Evolutionary conservation across 495 filamentous ascomycete species (phyloP).

Genomic region (Delitschia confertaspora): DNA sequence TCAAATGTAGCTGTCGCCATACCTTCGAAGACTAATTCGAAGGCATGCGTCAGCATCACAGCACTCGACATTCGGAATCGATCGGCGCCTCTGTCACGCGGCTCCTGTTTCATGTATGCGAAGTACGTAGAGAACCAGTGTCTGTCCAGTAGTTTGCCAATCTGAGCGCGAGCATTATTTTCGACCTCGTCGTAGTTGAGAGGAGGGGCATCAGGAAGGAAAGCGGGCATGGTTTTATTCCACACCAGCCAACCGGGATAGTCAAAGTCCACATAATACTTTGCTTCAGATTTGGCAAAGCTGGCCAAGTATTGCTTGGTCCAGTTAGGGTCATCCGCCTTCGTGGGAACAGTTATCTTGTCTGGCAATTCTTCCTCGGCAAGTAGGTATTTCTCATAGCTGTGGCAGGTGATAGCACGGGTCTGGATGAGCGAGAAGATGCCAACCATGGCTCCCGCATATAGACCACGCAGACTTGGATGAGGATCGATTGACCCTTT

Average conservation of each 20-base stretch:
- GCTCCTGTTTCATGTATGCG: conserved; percentile 91
- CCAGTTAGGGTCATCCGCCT: conserved; percentile 62
- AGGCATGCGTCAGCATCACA: conserved; percentile 75
- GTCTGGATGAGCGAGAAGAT: conserved; percentile 77
- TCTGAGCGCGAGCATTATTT: conserved; percentile 61
- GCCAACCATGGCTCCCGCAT: conserved; percentile 67
- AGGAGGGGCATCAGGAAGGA: conserved; percentile 58
- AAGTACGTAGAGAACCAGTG: conserved; percentile 87
- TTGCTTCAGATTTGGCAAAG: conserved; percentile 70
- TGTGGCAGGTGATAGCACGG: conserved; percentile 75
- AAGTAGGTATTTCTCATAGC: conserved; percentile 72
- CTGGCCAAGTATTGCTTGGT: conserved; percentile 66
- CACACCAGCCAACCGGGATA: conserved; percentile 97
- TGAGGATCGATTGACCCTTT: conserved; percentile 82
- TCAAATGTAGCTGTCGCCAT: conserved; percentile 67
- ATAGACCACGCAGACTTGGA: conserved; percentile 72
- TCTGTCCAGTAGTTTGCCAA: conserved; percentile 68
- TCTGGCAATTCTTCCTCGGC: conserved; percentile 66
- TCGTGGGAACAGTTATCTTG: conserved; percentile 63
- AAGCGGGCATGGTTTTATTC: conserved; percentile 74
- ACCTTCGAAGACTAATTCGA: conserved; percentile 73
- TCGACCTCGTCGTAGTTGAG: conserved; percentile 80
- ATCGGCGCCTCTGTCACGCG: conserved; percentile 71
- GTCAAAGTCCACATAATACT: conserved; percentile 86
- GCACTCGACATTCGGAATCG: conserved; percentile 82